Evolutionary conservation across 2,329 filamentous ascomycete genomes (phyloP).

Genomic region (Phaeosphaeriaceae sp.): DNA sequence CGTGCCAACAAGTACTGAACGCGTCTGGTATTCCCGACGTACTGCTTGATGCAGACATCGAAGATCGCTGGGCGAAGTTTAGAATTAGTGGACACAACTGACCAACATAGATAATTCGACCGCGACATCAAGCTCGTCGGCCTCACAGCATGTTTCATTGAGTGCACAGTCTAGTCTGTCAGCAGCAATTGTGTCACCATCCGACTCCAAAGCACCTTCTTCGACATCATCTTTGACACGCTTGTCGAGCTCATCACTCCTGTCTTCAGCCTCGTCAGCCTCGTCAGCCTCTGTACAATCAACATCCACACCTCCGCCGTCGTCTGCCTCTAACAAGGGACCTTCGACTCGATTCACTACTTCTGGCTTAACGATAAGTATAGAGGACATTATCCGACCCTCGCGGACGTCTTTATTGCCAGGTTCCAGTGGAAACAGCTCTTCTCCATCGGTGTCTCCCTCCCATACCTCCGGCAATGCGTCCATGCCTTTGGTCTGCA

Average conservation of each 20-base stretch:
- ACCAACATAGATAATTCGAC: conserved; percentile 12
- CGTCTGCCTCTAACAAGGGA: neutral
- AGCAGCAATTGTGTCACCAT: neutral
- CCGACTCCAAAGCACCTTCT: neutral
- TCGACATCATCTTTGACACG: neutral
- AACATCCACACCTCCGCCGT: neutral
- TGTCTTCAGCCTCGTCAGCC: neutral
- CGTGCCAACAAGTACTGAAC: neutral
- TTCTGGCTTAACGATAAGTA: neutral
- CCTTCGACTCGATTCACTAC: neutral
- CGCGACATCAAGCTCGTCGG: conserved; percentile 3
- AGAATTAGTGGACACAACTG: neutral
- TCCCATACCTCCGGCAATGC: conserved; percentile 2
- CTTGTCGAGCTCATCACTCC: neutral
- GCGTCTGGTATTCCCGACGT: neutral
- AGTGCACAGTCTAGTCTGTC: conserved; percentile 5
- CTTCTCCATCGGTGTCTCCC: neutral
- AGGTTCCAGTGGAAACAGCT: neutral
- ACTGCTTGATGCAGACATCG: neutral
- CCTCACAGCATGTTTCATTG: conserved; percentile 1
- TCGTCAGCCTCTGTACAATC: neutral
- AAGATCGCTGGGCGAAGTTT: neutral
- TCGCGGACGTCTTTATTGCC: neutral
- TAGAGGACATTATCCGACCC: neutral
- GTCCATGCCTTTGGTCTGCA: conserved; percentile 25